A percentile compares a stretch with the other conserved stretches of the same genome.
These are phyloP conservation scores for Leishmania gerbilli DNA, from an alignment of 208 protist species.

Conservation along the genomic window DNA sequence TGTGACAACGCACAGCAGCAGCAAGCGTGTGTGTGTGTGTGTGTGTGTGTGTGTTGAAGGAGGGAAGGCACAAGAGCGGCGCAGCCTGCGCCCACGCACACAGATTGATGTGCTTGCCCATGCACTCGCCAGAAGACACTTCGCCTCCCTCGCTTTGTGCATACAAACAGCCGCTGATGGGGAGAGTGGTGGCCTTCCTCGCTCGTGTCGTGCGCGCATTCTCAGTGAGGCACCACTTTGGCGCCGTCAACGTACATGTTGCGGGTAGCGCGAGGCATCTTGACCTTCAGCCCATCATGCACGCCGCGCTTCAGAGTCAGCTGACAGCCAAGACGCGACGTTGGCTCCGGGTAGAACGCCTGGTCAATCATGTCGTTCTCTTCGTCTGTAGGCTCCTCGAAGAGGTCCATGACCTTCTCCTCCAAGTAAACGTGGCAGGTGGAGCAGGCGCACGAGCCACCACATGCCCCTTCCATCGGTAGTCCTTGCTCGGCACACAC, in stretches of 20 bases:
- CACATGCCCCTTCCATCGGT: conserved; percentile 97
- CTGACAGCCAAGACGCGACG: conserved; percentile 89
- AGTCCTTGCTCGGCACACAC: conserved; percentile 93
- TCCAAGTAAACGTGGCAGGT: conserved; percentile 98
- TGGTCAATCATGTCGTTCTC: conserved; percentile 94
- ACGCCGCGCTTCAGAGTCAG: conserved; percentile 65
- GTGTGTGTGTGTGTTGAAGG: not conserved
- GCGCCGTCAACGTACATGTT: conserved; percentile 94
- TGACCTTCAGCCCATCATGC: conserved; percentile 80
- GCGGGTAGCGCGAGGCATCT: conserved; percentile 82
- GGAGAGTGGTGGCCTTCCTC: not conserved
- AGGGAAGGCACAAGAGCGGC: not conserved
- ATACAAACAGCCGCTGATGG: not conserved
- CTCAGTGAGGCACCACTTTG: conserved; percentile 71
- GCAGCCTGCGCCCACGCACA: not conserved
- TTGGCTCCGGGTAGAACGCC: conserved; percentile 88
- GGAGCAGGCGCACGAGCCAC: conserved; percentile 96
- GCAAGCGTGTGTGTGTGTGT: not conserved
- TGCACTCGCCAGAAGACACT: not conserved
- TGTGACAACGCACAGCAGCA: too few species aligned
- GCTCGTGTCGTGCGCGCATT: not conserved
- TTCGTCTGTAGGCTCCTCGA: conserved; percentile 93
- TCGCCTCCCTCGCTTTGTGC: not conserved
- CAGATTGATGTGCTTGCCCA: not conserved
- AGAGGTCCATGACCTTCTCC: conserved; percentile 78